Evolutionary conservation across 1,139 yeast species (phyloP), one percentile per base, ranked within the genome.

Genomic region (Maudiozyma humilis): DNA sequence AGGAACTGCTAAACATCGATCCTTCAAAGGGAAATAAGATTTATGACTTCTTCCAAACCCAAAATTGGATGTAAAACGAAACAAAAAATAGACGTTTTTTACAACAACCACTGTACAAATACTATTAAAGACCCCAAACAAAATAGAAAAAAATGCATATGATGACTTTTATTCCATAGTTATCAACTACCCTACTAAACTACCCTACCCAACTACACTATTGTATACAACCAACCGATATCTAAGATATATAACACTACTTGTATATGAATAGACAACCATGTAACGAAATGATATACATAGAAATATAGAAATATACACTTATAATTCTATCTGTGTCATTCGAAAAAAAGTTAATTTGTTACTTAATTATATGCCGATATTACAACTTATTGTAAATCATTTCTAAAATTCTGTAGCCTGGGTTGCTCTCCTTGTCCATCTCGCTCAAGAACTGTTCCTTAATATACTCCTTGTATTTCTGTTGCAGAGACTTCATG

Each of bases 41-140:
- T 42, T 89, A 84, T 64, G 97, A 91, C 60, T 91, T 91, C 59
- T 89, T 91, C 64, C 87, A 84, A 48, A 80, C 80, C 49, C 95
- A 89, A 73, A 84, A 88, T 47, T 91, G 98, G 98, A 68, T 71
- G 41, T 68, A 53, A 37, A 5, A 35, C 18, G 14, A 35, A 20
- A 6, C 12, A 2, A 19, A 3, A 35, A 15, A 4, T 19, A 32
- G 4, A 15, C n/a, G 10, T 19, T 6, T 15, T 32, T 16, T 15
- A 14, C 3, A 32, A 32, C 15, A 6, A 23, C 27, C 6, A 23
- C 10, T 23, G 27, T 23, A 23, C 27, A 6, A 23, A 23, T 23
- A 23, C 10, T 23, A 23, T 23, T 23, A 23, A 6, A 23, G 10
- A 23, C 27, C 6, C 27, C 10, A 23, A 23, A 23, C 27, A 23